Conservation (phyloP, 1,284 basidiomycete species). For the Cutaneotrichosporon sp. region DNA sequence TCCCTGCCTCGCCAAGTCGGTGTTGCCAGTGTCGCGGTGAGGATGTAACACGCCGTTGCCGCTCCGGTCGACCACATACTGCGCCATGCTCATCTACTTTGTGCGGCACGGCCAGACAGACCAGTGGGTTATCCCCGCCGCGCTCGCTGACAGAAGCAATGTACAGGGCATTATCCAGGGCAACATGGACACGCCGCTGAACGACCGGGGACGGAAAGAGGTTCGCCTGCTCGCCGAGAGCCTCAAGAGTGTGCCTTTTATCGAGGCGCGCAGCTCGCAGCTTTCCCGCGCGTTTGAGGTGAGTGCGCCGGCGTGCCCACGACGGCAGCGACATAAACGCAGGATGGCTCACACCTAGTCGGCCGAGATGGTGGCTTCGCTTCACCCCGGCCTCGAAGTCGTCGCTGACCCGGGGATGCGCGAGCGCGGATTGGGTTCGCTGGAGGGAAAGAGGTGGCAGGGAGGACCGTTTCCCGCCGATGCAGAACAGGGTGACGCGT, state of each 20-base stretch:
- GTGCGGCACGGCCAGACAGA: constrained; percentile 45
- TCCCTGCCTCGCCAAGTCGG: too few relatives aligned
- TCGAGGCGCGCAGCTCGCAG: constrained; percentile 27
- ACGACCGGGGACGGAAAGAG: constrained; percentile 36
- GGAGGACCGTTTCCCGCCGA: constrained; percentile 27
- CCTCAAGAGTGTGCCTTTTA: constrained; percentile 24
- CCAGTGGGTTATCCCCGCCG: constrained; percentile 26
- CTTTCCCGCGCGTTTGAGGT: constrained; percentile 41
- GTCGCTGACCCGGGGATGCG: constrained; percentile 23
- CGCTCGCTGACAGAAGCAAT: constrained; percentile 30
- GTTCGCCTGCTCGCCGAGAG: constrained; percentile 24
- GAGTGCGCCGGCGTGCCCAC: background rate
- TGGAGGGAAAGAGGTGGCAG: constrained; percentile 30
- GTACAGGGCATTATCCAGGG: constrained; percentile 44
- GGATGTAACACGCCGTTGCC: too few relatives aligned
- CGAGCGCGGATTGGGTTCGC: constrained; percentile 33
- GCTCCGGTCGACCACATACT: background rate
- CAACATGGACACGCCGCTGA: constrained; percentile 42
- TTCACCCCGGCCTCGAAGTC: constrained; percentile 23
- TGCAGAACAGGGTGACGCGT: constrained; percentile 27
- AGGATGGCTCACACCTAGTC: constrained; percentile 26
- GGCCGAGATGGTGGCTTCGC: constrained; percentile 26
- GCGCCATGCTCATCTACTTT: constrained; percentile 35
- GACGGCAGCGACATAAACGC: background rate
- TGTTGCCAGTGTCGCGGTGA: too few relatives aligned